These are phyloP conservation scores for Cicer bijugum DNA, from an alignment of 306 rosid species.

Conservation along the genomic window DNA sequence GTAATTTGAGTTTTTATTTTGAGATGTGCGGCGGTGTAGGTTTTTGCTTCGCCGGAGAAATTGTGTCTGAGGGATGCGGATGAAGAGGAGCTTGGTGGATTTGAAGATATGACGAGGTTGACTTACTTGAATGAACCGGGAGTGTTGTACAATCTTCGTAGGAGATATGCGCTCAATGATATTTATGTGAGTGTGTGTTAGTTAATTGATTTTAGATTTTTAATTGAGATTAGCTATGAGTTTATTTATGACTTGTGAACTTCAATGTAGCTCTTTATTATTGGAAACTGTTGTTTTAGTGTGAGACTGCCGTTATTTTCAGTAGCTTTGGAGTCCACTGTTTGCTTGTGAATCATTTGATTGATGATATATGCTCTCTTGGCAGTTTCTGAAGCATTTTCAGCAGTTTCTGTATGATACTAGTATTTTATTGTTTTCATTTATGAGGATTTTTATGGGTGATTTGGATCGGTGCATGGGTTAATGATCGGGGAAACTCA, in stretches of 20 bases:
- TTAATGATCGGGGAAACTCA: neutral
- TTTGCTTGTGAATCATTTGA: neutral
- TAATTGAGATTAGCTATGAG: conserved; percentile 6
- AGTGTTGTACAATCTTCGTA: conserved; percentile 82
- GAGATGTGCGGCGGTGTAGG: conserved; percentile 50
- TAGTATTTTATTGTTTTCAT: conserved; percentile 10
- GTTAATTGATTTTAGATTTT: conserved; percentile 24
- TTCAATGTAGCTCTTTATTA: conserved; percentile 1
- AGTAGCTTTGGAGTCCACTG: neutral
- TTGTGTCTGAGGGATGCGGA: conserved; percentile 82
- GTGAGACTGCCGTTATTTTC: neutral
- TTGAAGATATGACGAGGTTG: conserved; percentile 91
- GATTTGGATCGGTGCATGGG: conserved; percentile 16
- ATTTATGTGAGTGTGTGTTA: conserved; percentile 87
- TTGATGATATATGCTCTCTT: conserved; percentile 24
- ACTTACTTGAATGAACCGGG: conserved; percentile 96
- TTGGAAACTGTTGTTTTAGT: neutral
- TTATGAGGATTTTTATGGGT: conserved; percentile 16
- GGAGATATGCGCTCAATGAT: conserved; percentile 94
- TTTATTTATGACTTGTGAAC: conserved; percentile 5
- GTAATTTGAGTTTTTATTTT: neutral
- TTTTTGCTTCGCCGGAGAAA: conserved; percentile 59
- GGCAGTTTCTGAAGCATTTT: neutral
- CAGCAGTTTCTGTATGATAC: conserved; percentile 1
- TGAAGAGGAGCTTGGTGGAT: conserved; percentile 95